Evolutionary conservation across 305 asterid species (phyloP).

Genomic region (Lippia alba): DNA sequence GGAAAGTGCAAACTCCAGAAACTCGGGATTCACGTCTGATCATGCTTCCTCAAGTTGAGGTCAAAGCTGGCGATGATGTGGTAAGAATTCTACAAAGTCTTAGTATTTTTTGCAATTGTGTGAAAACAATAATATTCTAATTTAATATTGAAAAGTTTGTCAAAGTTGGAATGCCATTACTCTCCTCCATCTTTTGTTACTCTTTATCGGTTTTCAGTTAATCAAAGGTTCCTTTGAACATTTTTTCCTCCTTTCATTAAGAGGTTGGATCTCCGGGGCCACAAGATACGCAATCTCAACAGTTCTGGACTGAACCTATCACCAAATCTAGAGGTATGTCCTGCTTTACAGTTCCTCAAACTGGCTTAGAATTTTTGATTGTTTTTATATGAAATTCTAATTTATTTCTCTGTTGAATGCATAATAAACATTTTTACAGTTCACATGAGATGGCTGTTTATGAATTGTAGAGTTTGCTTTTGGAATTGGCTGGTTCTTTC

Average conservation of each 20-base stretch:
- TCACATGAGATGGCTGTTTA: neutral
- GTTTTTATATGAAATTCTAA: neutral
- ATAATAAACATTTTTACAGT: neutral
- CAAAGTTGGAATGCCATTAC: slow-evolving; percentile 23
- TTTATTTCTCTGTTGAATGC: neutral
- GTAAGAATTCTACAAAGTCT: slow-evolving; percentile 49
- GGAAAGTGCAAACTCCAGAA: slow-evolving; percentile 74
- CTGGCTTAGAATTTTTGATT: neutral
- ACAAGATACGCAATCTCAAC: slow-evolving; percentile 83
- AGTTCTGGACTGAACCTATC: slow-evolving; percentile 76
- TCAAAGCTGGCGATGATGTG: slow-evolving; percentile 92
- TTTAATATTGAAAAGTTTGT: slow-evolving; percentile 11
- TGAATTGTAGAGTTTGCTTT: slow-evolving; percentile 2
- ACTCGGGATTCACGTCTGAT: slow-evolving; percentile 85
- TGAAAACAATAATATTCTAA: slow-evolving; percentile 18
- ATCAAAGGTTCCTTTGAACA: slow-evolving; percentile 16
- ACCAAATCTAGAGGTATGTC: slow-evolving; percentile 87
- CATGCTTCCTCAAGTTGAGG: slow-evolving; percentile 96
- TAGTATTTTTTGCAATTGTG: slow-evolving; percentile 16
- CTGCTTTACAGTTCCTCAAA: slow-evolving; percentile 21
- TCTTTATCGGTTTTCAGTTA: slow-evolving; percentile 29
- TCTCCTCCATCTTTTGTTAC: slow-evolving; percentile 29
- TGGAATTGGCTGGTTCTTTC: slow-evolving; percentile 6
- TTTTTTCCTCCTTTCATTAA: slow-evolving; percentile 44
- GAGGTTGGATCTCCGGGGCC: slow-evolving; percentile 99